Evolutionary conservation across 805 yeast species (phyloP).

Genomic region (Candida maesae): DNA sequence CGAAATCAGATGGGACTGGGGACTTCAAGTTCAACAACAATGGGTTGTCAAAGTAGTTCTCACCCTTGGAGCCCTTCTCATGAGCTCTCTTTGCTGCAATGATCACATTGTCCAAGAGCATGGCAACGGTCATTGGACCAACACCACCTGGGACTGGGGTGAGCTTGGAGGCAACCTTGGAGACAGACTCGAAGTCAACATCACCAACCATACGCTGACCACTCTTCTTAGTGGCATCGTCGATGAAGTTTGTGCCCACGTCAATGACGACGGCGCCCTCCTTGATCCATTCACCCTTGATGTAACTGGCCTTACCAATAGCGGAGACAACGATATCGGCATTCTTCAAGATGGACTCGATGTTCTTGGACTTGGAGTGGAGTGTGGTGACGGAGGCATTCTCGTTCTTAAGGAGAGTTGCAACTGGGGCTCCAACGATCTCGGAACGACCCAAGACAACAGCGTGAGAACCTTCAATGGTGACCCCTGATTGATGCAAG

Average conservation of each 20-base stretch:
- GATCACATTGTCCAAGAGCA: constrained; percentile 68
- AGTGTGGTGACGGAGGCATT: constrained; percentile 75
- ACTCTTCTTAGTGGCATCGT: constrained; percentile 59
- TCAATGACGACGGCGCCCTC: constrained; percentile 68
- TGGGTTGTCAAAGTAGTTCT: constrained; percentile 34
- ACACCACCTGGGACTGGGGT: constrained; percentile 93
- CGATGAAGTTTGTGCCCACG: constrained; percentile 77
- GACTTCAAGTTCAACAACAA: constrained; percentile 49
- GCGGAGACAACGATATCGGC: constrained; percentile 82
- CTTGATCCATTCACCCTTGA: constrained; percentile 73
- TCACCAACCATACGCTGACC: constrained; percentile 78
- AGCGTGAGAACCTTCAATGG: constrained; percentile 61
- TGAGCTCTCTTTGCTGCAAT: constrained; percentile 55
- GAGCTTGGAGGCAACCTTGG: constrained; percentile 52
- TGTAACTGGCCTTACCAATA: constrained; percentile 65
- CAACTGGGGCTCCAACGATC: constrained; percentile 80
- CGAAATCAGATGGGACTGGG: constrained; percentile 81
- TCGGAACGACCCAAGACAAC: constrained; percentile 84
- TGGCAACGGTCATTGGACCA: constrained; percentile 90
- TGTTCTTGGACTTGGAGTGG: constrained; percentile 60
- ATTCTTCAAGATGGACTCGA: constrained; percentile 45
- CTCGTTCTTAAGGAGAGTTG: constrained; percentile 62
- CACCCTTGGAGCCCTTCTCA: constrained; percentile 26
- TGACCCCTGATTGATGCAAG: constrained; percentile 52
- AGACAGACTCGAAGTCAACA: constrained; percentile 59